Evolutionary conservation across 1,139 yeast species (phyloP).

Genomic region (Ogataea hybrid): DNA sequence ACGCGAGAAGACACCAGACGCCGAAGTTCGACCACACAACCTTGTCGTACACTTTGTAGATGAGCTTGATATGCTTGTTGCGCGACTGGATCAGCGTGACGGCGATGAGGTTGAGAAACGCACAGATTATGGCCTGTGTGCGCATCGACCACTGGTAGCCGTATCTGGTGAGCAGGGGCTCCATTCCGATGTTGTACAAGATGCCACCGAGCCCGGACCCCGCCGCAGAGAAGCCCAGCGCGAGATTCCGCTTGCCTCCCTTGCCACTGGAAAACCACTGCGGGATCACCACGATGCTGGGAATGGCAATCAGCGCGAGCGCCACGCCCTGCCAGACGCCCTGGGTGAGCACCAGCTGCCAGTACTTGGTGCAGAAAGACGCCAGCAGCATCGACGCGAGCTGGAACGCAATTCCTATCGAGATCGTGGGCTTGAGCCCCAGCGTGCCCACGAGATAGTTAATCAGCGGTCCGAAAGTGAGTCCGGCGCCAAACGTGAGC

Average conservation of each 20-base stretch:
- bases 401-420: conserved; percentile 44
- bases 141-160: conserved; percentile 60
- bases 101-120: conserved; percentile 40
- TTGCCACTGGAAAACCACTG: conserved; percentile 51
- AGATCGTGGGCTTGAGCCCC: conserved; percentile 41
- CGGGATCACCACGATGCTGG: conserved; percentile 54
- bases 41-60: conserved; percentile 38
- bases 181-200: conserved; percentile 48
- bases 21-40: conserved; percentile 35
- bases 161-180: conserved; percentile 47
- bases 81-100: conserved; percentile 27
- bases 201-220: conserved; percentile 73
- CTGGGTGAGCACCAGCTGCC: conserved; percentile 52
- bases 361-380: conserved; percentile 46
- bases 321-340: conserved; percentile 59
- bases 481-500: conserved; percentile 46
- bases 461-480: conserved; percentile 43
- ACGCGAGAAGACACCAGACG: conserved; percentile 34
- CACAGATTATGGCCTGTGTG: conserved; percentile 47
- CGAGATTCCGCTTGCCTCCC: conserved; percentile 51
- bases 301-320: conserved; percentile 48
- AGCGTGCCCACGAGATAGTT: conserved; percentile 42
- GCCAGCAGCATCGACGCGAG: conserved; percentile 53
- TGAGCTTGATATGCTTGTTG: conserved; percentile 34
- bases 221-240: conserved; percentile 57